Evolutionary conservation across 768 basidiomycete species (phyloP), one percentile per base, ranked within the genome.

Genomic region (Fomitopsis pulvina): DNA sequence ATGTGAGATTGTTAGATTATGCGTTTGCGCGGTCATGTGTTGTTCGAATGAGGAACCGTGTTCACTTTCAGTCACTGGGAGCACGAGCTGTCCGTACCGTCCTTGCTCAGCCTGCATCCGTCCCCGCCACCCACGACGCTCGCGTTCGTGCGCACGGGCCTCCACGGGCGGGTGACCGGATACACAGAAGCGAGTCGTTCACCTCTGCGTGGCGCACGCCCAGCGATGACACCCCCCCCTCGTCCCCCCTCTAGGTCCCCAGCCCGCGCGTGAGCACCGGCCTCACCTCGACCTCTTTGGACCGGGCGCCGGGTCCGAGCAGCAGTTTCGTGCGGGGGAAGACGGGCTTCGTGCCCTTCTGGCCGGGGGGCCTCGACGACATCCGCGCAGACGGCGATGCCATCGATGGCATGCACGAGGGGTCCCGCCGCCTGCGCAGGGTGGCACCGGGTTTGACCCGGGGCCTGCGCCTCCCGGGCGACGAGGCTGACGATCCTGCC

Each of bases 281-380:
- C 16, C 71, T 89, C 3, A 90, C 85, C 1, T 96, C 93, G 10
- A 92, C 89, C 1, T 89, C 90, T 25, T 67, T 94, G 51, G 80
- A 85, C 53, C 81, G 95, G 44, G 87, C 89, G 2, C 94, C 93
- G 7, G 91, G 83, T 12, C 78, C 85, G 0, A 76, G 74, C 50
- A 76, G 79, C 47, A 84, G 79, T 48, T 98, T 98, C 66, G 93
- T 98, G 18, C 75, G 94, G 50, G 96, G 96, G 40, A 96, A 95
- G 67, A 87, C 92, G 20, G 87, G 87, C 39, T 81, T 94, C 67
- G 80, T 94, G 8, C 96, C 96, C 1, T 98, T 98, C 67, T 79
- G 83, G 70, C 96, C 96, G 5, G 96, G 96, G 41, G 96, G 96
- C 2, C 71, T 98, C 9, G 92, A 91, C 38, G 83, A 85, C 56